Percentiles rank a stretch among this genome's conserved stretches.
Conservation (phyloP, 352 stramenopile genomes). For the Phytophthora colocasiae region DNA sequence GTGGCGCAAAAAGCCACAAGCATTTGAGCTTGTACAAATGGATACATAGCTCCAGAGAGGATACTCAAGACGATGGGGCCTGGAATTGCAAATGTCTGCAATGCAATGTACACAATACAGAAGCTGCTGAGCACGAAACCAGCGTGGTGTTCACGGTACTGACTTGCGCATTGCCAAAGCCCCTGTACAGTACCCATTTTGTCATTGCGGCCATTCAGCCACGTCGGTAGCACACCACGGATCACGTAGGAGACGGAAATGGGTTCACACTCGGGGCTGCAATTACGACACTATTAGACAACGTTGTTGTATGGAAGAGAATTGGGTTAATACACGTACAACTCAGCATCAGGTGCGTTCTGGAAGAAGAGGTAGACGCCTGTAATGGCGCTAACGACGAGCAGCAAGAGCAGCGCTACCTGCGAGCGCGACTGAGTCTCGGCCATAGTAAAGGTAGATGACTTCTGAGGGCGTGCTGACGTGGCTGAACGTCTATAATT, state of each 20-base stretch:
- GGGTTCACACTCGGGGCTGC: conserved; percentile 63
- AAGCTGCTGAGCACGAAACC: conserved; percentile 83
- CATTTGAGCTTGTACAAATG: conserved; percentile 77
- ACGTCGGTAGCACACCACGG: conserved; percentile 77
- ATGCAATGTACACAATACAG: conserved; percentile 85
- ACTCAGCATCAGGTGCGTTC: conserved; percentile 64
- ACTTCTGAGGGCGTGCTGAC: not conserved
- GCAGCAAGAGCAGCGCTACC: conserved; percentile 48
- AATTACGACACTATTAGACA: conserved; percentile 2
- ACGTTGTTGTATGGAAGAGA: too few relatives aligned
- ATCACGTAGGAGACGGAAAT: conserved; percentile 87
- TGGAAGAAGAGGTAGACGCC: conserved; percentile 80
- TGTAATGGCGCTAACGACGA: conserved; percentile 44
- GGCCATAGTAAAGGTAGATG: not conserved
- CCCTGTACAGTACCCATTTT: conserved; percentile 85
- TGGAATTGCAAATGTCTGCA: conserved; percentile 91
- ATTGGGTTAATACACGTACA: conserved; percentile 49
- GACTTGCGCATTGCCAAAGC: conserved; percentile 76
- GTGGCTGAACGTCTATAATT: not conserved
- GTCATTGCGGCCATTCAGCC: conserved; percentile 83
- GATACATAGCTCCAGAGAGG: conserved; percentile 88
- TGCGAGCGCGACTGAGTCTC: conserved; percentile 38
- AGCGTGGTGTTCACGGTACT: conserved; percentile 81
- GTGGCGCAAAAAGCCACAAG: conserved; percentile 88
- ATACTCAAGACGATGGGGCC: conserved; percentile 90